These are phyloP conservation scores for Neolentinus lepideus DNA, from an alignment of 1,284 basidiomycete genomes.

Conservation along the genomic window DNA sequence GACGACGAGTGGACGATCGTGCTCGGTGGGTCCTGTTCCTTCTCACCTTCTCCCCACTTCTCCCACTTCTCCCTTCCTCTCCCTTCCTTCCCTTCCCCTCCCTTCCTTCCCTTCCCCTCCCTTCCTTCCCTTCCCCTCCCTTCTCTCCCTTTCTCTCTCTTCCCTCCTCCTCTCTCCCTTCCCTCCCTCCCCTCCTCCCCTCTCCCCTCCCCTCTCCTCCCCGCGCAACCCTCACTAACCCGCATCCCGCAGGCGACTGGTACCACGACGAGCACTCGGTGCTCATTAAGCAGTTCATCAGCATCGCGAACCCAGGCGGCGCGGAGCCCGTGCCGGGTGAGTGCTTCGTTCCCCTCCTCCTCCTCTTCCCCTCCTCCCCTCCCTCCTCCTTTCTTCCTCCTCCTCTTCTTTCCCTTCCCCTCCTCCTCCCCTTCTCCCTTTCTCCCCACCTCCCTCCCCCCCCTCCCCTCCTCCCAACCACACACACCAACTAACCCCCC, in stretches of 20 bases:
- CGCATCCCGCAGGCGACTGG: conserved; percentile 60
- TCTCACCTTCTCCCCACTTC: no score
- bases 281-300: conserved; percentile 70
- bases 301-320: conserved; percentile 70
- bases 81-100: no score
- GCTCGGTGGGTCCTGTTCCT: no score
- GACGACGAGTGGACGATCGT: conserved; percentile 90
- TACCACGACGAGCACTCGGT: conserved; percentile 70
- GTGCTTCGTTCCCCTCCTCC: conserved; percentile 10
- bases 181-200: no score
- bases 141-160: no score
- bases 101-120: no score
- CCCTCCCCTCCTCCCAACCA: conserved; percentile 1
- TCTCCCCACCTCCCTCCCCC: conserved; percentile 1
- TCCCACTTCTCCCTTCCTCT: no score
- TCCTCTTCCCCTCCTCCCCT: neutral
- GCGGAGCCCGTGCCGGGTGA: conserved; percentile 82
- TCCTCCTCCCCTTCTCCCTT: neutral
- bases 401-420: no score
- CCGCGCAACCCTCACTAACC: no score
- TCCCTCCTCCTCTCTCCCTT: no score
- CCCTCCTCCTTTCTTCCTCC: no score
- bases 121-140: no score
- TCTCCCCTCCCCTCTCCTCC: conserved; percentile 22
- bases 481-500: neutral